Evolutionary conservation across 2,329 filamentous ascomycete genomes (phyloP), one percentile per base, ranked within the genome.

Genomic region (Arthroderma sp.): DNA sequence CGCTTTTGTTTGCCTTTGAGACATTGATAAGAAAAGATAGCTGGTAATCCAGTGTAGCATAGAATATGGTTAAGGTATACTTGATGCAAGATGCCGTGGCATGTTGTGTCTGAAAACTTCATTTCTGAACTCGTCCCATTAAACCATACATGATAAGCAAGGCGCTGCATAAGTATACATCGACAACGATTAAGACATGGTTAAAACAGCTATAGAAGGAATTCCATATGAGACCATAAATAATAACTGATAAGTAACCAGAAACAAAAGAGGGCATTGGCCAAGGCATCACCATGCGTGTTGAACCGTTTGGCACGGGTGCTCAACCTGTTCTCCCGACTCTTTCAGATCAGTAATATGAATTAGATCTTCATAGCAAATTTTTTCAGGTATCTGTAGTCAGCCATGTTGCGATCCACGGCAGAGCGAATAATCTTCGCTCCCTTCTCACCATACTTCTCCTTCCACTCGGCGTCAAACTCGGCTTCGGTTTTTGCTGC

Each of bases 301-400:
- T 25, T 47, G 21, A 47, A 47, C 21, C 11, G 21, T 47, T 47
- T 47, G 41, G 41, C 41, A 47, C 41, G 4, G 41, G 4, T 47
- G 8, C 19, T 47, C 25, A 47, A 21, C 21, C 21, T 25, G 13
- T 15, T 25, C 19, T 25, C 41, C 41, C n/a, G 8, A 13, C 21
- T 1, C 19, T 44, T 44, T 11, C 8, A 6, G n/a, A n/a, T 19
- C 2, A 47, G n/a, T 19, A 19, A 43, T 1, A 3, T 19, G 39
- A 43, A 9, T 61, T 67, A 73, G 25, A 74, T 71, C 68, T 79
- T 81, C 68, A 84, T 76, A 61, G 80, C 79, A 67, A 82, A 85
- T 65, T 82, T 78, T 78, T 84, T 84, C 71, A 85, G 65, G 65
- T 84, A 83, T 65, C 82, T 76, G 66, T 84, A 85, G 66, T 83